Percentiles rank a stretch among this genome's conserved stretches.
Evolutionary conservation across 805 yeast species (phyloP).

Genomic region (Scheffersomyces lignosus): DNA sequence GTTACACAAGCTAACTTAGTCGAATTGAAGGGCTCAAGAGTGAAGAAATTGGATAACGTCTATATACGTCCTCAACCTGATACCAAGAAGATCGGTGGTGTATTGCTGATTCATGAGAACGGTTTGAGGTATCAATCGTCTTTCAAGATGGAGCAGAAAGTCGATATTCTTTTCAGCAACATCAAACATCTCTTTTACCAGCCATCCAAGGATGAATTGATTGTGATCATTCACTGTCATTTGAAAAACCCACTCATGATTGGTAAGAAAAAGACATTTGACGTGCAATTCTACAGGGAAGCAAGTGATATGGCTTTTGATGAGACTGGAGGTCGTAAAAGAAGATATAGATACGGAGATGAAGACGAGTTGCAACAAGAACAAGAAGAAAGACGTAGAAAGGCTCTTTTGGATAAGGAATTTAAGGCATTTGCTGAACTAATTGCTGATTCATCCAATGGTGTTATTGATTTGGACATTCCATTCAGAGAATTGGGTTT

Average conservation of each 20-base stretch:
- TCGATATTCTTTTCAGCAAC: slow-evolving; percentile 86
- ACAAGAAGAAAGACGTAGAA: slow-evolving; percentile 94
- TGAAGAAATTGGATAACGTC: slow-evolving; percentile 82
- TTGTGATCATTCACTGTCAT: slow-evolving; percentile 90
- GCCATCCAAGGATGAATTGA: slow-evolving; percentile 91
- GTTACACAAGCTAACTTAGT: slow-evolving; percentile 86
- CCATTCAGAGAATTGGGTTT: slow-evolving; percentile 97
- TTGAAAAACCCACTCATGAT: slow-evolving; percentile 90
- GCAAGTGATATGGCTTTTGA: slow-evolving; percentile 95
- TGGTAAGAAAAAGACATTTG: slow-evolving; percentile 93
- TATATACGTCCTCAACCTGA: slow-evolving; percentile 95
- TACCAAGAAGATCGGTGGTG: slow-evolving; percentile 92
- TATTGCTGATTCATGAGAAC: slow-evolving; percentile 87
- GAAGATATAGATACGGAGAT: slow-evolving; percentile 89
- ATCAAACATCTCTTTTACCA: slow-evolving; percentile 94
- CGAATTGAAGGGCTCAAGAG: slow-evolving; percentile 80
- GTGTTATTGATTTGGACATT: slow-evolving; percentile 82
- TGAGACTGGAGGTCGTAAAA: slow-evolving; percentile 92
- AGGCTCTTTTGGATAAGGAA: slow-evolving; percentile 87
- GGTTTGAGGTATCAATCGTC: slow-evolving; percentile 94
- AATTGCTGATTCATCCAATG: slow-evolving; percentile 84
- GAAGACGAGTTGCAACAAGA: slow-evolving; percentile 98
- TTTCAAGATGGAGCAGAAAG: slow-evolving; percentile 77
- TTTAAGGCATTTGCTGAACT: slow-evolving; percentile 86
- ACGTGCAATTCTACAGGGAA: slow-evolving; percentile 94